Percentiles rank a stretch among this genome's conserved stretches.
phyloP scores from a whole-genome alignment of 306 rosid genomes.

The Quercus suber region DNA sequence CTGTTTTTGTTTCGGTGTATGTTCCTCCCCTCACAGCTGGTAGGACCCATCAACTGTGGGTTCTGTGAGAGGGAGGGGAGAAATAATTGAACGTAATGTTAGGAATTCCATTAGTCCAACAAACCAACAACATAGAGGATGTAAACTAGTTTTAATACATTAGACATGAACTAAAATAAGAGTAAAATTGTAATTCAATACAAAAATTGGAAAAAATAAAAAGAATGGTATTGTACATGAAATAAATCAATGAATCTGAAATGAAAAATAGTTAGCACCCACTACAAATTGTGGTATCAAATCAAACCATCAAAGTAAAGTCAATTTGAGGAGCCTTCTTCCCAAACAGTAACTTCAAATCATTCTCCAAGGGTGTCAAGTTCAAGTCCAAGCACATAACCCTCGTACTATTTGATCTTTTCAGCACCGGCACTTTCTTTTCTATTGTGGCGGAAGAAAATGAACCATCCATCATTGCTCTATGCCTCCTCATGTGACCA shows the following conservation, averaged over 20 bases:
- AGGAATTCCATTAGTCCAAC: no score
- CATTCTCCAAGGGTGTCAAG: slow-evolving; percentile 81
- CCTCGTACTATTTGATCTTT: slow-evolving; percentile 51
- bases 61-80: no score
- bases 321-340: slow-evolving; percentile 46
- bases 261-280: background rate
- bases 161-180: no score
- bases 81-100: no score
- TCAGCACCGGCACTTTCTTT: slow-evolving; percentile 43
- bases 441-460: slow-evolving; percentile 18
- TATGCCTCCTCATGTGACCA: slow-evolving; percentile 55
- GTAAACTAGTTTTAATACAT: no score
- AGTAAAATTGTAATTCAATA: background rate
- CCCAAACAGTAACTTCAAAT: slow-evolving; percentile 42
- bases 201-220: background rate
- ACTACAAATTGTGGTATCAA: background rate
- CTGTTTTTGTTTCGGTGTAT: no score
- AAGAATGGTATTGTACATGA: background rate
- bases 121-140: no score
- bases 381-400: slow-evolving; percentile 62
- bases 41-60: no score
- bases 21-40: no score
- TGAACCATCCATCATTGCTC: slow-evolving; percentile 19
- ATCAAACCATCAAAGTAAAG: slow-evolving; percentile 28
- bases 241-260: background rate